Conservation (phyloP, 2,329 filamentous ascomycete species). For the Aaosphaeria arxii region DNA sequence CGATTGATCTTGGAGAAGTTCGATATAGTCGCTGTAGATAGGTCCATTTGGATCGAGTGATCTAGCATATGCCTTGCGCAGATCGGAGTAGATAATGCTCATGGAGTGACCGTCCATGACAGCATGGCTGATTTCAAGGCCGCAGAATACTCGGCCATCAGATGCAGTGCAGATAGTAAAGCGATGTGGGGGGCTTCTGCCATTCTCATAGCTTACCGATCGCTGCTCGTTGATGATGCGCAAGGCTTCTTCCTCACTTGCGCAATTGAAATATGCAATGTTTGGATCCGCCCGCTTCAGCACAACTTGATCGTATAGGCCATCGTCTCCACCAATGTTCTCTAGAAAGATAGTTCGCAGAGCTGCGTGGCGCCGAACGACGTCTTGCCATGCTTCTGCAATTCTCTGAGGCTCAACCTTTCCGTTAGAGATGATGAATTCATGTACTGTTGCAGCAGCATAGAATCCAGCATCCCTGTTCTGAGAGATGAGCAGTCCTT, state of each 20-base stretch:
- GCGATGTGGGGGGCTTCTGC: slow-evolving; percentile 26
- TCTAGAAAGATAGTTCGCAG: slow-evolving; percentile 32
- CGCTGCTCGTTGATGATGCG: slow-evolving; percentile 18
- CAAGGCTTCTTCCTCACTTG: slow-evolving; percentile 17
- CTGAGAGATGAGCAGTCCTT: slow-evolving; percentile 29
- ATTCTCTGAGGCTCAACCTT: slow-evolving; percentile 12
- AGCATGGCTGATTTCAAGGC: slow-evolving; percentile 33
- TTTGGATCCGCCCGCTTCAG: slow-evolving; percentile 23
- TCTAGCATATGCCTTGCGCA: slow-evolving; percentile 24
- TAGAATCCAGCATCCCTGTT: slow-evolving; percentile 30
- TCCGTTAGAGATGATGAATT: slow-evolving; percentile 15
- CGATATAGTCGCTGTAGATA: slow-evolving; percentile 31
- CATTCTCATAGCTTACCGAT: slow-evolving; percentile 19
- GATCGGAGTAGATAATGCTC: slow-evolving; percentile 25
- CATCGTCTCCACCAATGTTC: slow-evolving; percentile 25
- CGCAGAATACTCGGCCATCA: slow-evolving; percentile 19
- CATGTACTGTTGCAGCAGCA: slow-evolving; percentile 28
- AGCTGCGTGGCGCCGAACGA: slow-evolving; percentile 25
- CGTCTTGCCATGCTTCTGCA: slow-evolving; percentile 25
- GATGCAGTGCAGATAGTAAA: slow-evolving; percentile 27
- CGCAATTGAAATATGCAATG: slow-evolving; percentile 20
- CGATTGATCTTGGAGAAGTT: slow-evolving; percentile 22
- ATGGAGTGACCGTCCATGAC: slow-evolving; percentile 36
- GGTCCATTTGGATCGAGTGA: slow-evolving; percentile 19
- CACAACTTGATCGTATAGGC: slow-evolving; percentile 31